Percentiles rank a stretch among this genome's conserved stretches.
Evolutionary conservation across 495 filamentous ascomycete species (phyloP).

Genomic region (Trichoderma reesei): DNA sequence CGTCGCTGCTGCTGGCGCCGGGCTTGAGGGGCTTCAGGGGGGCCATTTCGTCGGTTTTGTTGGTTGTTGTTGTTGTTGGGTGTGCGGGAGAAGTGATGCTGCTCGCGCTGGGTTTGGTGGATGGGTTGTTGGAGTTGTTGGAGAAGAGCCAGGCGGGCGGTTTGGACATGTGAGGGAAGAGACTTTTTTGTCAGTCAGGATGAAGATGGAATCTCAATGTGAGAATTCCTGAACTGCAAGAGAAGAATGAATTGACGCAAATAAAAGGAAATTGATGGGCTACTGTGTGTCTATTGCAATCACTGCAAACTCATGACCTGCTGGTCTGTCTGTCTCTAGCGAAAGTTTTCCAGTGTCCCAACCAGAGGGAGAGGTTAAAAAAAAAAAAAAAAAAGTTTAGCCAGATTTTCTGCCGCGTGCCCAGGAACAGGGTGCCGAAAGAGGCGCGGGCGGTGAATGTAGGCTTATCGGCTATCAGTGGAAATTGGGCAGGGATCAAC

Average conservation of each 20-base stretch:
- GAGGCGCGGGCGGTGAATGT: background rate
- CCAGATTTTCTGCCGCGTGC: background rate
- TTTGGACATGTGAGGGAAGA: constrained; percentile 22
- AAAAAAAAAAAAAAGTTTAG: constrained; percentile 11
- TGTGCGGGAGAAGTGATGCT: no score
- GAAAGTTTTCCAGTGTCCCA: no score
- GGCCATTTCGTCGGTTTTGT: constrained; percentile 20
- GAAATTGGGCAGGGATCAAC: background rate
- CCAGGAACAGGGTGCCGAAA: background rate
- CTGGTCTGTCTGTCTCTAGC: no score
- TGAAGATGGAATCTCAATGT: background rate
- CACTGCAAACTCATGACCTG: background rate
- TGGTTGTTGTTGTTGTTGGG: background rate
- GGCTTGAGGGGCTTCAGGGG: constrained; percentile 13
- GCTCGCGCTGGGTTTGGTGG: constrained; percentile 8
- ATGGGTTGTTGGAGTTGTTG: constrained; percentile 23
- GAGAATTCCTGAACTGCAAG: background rate
- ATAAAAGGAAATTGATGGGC: background rate
- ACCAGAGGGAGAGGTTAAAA: background rate
- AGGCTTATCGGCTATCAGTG: background rate
- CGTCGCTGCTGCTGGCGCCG: constrained; percentile 18
- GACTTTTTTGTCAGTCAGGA: background rate
- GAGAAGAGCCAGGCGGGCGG: constrained; percentile 39
- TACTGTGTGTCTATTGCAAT: background rate
- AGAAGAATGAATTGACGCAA: background rate